Percentiles rank a stretch among this genome's conserved stretches.
Conservation (phyloP, 768 basidiomycete genomes). For the Suillus tomentosus region DNA sequence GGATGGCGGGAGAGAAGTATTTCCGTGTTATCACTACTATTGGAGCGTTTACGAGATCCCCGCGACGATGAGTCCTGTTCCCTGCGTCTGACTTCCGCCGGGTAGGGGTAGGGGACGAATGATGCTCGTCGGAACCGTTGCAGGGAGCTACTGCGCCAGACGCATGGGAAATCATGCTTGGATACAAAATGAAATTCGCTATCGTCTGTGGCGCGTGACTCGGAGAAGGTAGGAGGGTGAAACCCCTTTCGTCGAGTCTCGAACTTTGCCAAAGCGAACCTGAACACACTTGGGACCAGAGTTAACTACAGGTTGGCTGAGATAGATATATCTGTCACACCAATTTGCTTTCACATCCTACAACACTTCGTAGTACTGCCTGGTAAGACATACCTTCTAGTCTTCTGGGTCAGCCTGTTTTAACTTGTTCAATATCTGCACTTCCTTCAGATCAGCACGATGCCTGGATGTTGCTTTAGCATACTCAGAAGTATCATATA, state of each 20-base stretch:
- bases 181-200: constrained; percentile 36
- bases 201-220: constrained; percentile 21
- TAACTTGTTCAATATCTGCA: constrained; percentile 83
- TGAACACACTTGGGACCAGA: constrained; percentile 21
- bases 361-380: constrained; percentile 72
- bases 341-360: constrained; percentile 68
- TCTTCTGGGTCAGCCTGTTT: constrained; percentile 92
- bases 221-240: constrained; percentile 18
- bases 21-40: constrained; percentile 58
- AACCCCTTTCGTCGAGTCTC: constrained; percentile 23
- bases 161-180: constrained; percentile 23
- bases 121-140: constrained; percentile 41
- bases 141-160: constrained; percentile 19
- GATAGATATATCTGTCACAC: constrained; percentile 58
- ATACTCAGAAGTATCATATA: constrained; percentile 7
- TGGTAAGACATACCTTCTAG: constrained; percentile 60
- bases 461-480: constrained; percentile 58
- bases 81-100: constrained; percentile 46
- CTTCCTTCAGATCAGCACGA: constrained; percentile 92
- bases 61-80: constrained; percentile 50
- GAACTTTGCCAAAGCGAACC: constrained; percentile 32
- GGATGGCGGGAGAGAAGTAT: neutral
- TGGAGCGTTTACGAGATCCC: constrained; percentile 65
- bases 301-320: constrained; percentile 1
- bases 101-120: constrained; percentile 18